phyloP scores from a whole-genome alignment of 2,329 filamentous ascomycete genomes.

The Alternaria dauci region DNA sequence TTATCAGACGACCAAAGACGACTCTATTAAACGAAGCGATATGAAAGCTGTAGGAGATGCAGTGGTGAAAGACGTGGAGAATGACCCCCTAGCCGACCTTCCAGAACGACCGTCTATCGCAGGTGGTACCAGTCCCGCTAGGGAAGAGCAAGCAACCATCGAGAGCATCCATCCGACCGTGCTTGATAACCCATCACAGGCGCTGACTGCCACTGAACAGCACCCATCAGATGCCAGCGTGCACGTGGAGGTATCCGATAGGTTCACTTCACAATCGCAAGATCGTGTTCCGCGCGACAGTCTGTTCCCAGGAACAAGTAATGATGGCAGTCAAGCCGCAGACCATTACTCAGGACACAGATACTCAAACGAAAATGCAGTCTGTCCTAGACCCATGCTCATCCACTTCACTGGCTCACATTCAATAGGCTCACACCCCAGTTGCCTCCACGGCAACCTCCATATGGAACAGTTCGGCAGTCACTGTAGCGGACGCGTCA shows the following conservation, averaged over 20 bases:
- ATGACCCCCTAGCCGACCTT: neutral
- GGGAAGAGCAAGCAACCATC: neutral
- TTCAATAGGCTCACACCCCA: neutral
- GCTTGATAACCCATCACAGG: neutral
- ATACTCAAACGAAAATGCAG: constrained; percentile 9
- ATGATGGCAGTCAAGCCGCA: neutral
- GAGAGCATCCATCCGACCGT: neutral
- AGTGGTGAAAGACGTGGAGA: neutral
- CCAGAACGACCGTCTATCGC: neutral
- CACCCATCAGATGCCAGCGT: neutral
- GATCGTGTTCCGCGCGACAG: neutral
- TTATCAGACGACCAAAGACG: neutral
- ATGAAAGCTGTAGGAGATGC: neutral
- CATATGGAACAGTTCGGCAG: neutral
- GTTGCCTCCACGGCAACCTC: neutral
- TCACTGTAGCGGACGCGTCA: neutral
- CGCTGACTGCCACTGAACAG: neutral
- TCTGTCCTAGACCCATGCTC: constrained; percentile 15
- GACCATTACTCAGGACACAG: neutral
- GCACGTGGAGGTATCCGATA: neutral
- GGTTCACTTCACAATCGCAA: neutral
- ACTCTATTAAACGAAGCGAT: neutral
- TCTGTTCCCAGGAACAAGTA: neutral
- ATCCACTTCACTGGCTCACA: constrained; percentile 15
- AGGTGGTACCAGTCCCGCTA: neutral